Evolutionary conservation across 768 basidiomycete genomes (phyloP).

Genomic region (Amanita pseudoporphyria): DNA sequence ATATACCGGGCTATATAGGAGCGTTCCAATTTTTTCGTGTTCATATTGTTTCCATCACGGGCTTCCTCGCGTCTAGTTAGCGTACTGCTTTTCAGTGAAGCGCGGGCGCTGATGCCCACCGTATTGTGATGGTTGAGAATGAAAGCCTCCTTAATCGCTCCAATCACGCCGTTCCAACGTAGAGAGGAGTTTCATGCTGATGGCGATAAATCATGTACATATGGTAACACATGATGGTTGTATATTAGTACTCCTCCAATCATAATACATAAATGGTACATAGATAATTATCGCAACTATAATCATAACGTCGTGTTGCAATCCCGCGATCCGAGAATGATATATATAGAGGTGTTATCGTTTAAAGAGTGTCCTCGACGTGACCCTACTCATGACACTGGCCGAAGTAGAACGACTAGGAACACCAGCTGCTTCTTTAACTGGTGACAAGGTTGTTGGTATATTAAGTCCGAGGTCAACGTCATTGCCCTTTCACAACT

Average conservation of each 20-base stretch:
- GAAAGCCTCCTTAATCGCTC: conserved; percentile 79
- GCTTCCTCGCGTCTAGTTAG: conserved; percentile 28
- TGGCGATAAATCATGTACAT: conserved; percentile 40
- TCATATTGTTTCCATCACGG: conserved; percentile 26
- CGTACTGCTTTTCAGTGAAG: conserved; percentile 51
- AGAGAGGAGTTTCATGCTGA: conserved; percentile 81
- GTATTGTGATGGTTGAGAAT: conserved; percentile 38
- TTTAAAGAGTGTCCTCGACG: background rate
- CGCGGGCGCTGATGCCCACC: conserved; percentile 29
- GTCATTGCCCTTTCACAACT: conserved; percentile 14
- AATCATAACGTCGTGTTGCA: background rate
- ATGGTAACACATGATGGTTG: background rate
- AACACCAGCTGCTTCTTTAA: conserved; percentile 44
- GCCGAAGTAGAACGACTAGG: conserved; percentile 35
- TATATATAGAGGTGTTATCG: background rate
- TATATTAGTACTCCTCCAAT: background rate
- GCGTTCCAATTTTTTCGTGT: conserved; percentile 8
- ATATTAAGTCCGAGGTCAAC: conserved; percentile 43
- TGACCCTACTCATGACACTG: conserved; percentile 14
- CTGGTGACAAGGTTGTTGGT: conserved; percentile 57
- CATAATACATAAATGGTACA: background rate
- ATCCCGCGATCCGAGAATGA: background rate
- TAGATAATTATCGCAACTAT: background rate
- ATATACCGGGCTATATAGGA: conserved; percentile 11
- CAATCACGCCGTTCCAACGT: conserved; percentile 56